A percentile compares a stretch with the other conserved stretches of the same genome.
These are phyloP conservation scores for Theileria annulata DNA, from an alignment of 169 alveolate genomes.

Conservation along the genomic window DNA sequence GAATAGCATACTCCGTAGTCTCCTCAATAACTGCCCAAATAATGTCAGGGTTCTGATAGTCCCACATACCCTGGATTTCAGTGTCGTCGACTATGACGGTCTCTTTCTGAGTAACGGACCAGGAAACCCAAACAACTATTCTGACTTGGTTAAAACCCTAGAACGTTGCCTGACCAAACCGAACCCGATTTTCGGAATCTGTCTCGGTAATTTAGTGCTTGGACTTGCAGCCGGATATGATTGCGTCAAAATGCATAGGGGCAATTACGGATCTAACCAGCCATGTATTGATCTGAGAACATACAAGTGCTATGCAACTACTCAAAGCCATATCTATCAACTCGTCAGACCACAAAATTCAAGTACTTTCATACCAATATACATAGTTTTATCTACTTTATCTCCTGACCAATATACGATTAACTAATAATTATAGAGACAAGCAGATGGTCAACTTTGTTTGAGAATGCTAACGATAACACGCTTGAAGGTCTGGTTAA, in stretches of 20 bases:
- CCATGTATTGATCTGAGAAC: constrained; percentile 85
- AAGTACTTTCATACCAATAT: constrained; percentile 28
- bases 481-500: constrained; percentile 83
- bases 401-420: constrained; percentile 2
- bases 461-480: constrained; percentile 85
- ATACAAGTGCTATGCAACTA: constrained; percentile 82
- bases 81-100: constrained; percentile 80
- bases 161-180: constrained; percentile 65
- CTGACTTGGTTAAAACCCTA: constrained; percentile 67
- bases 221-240: constrained; percentile 85
- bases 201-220: constrained; percentile 84
- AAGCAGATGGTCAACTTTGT: constrained; percentile 69
- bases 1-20: constrained; percentile 79
- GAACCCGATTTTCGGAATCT: constrained; percentile 83
- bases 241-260: constrained; percentile 83
- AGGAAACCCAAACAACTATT: constrained; percentile 81
- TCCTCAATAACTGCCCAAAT: constrained; percentile 41
- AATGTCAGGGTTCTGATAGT: constrained; percentile 69
- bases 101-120: constrained; percentile 86
- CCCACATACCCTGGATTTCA: constrained; percentile 76
- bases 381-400: too few relatives aligned
- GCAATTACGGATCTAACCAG: constrained; percentile 87
- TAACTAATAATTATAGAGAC: constrained; percentile 53
- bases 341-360: constrained; percentile 51
- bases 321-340: constrained; percentile 86